Percentiles rank a stretch among this genome's conserved stretches.
Conservation (phyloP, 1,284 basidiomycete genomes). For the Cutaneotrichosporon cavernicola region DNA sequence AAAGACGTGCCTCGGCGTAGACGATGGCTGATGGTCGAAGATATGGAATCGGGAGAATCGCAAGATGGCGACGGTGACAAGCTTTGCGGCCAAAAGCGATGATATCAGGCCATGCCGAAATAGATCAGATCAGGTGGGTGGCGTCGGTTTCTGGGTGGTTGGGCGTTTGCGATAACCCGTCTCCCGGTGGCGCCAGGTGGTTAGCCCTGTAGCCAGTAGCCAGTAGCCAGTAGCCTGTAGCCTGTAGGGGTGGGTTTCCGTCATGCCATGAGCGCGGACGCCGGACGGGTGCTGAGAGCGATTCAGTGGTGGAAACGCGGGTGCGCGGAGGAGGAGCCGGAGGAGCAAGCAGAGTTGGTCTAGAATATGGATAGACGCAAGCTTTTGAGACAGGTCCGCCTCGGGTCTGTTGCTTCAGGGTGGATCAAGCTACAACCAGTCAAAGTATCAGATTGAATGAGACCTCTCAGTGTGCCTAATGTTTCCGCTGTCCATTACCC, state of each 20-base stretch:
- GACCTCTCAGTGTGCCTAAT: neutral
- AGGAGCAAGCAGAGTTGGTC: constrained; percentile 1
- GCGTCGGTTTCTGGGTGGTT: neutral
- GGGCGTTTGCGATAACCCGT: neutral
- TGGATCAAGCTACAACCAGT: no score
- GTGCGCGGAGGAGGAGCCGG: neutral
- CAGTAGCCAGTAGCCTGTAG: no score
- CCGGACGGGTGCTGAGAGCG: no score
- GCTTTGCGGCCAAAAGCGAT: neutral
- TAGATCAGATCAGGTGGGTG: neutral
- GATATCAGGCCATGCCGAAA: neutral
- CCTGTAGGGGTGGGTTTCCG: no score
- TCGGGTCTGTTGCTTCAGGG: no score
- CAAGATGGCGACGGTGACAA: neutral
- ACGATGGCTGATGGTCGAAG: neutral
- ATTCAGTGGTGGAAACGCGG: neutral
- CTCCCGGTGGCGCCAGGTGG: neutral
- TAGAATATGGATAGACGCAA: neutral
- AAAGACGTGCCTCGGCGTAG: neutral
- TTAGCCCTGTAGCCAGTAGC: no score
- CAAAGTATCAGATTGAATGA: no score
- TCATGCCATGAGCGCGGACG: no score
- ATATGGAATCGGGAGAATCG: neutral
- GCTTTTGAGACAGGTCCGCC: neutral
- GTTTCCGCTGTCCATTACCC: neutral